Conservation (phyloP, 441 rosid species). For the Raphanus hybrid region DNA sequence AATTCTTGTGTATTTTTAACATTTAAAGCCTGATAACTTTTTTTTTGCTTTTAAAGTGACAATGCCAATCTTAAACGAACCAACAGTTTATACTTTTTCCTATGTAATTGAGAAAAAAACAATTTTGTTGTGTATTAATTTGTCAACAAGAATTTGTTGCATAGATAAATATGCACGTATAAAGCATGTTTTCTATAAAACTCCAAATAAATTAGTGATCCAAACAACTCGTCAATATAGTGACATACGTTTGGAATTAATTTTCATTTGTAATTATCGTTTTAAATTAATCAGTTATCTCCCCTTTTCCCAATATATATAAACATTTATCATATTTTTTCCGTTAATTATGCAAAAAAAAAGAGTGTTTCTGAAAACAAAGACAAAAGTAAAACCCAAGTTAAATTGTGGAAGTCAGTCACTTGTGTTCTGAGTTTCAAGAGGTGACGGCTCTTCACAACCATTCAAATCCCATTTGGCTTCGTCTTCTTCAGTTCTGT, state of each 20-base stretch:
- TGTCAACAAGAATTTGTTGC: too few species aligned
- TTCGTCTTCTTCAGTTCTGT: slow-evolving; percentile 28
- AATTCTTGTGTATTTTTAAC: too few species aligned
- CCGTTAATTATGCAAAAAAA: too few species aligned
- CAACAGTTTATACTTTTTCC: too few species aligned
- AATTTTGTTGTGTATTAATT: too few species aligned
- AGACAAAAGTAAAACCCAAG: background rate
- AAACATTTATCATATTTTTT: background rate
- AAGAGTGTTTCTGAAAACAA: too few species aligned
- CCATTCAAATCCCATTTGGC: slow-evolving; percentile 36
- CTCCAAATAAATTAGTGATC: slow-evolving; percentile 8
- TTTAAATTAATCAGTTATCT: background rate
- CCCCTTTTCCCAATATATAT: too few species aligned
- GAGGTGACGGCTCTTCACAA: slow-evolving; percentile 30
- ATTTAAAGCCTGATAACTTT: too few species aligned
- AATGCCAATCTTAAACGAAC: too few species aligned
- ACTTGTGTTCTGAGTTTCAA: background rate
- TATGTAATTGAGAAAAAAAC: too few species aligned
- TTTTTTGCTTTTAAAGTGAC: too few species aligned
- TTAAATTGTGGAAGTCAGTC: slow-evolving; percentile 34
- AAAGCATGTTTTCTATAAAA: slow-evolving; percentile 28
- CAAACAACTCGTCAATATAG: slow-evolving; percentile 27
- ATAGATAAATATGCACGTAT: background rate
- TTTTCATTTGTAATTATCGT: background rate
- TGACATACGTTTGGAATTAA: slow-evolving; percentile 5